phyloP scores from a whole-genome alignment of 1,139 yeast genomes.

The Lodderomyces jiufengensis region DNA sequence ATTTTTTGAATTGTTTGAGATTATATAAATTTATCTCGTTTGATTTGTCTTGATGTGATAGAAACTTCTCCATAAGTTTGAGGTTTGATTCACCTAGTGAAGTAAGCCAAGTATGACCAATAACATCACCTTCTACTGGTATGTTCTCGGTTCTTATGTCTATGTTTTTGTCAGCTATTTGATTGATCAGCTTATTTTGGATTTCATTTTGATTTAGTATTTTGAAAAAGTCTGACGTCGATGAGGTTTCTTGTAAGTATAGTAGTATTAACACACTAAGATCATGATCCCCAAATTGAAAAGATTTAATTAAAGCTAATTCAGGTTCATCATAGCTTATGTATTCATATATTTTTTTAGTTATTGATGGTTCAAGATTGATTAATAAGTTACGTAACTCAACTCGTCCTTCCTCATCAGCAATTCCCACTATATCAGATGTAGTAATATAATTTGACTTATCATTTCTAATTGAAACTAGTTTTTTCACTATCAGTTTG shows the following conservation, averaged over 20 bases:
- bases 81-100: conserved; percentile 26
- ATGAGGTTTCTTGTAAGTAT: conserved; percentile 40
- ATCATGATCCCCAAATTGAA: conserved; percentile 64
- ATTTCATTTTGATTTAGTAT: conserved; percentile 40
- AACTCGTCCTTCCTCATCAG: conserved; percentile 80
- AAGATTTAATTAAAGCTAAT: conserved; percentile 65
- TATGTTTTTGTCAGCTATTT: conserved; percentile 11
- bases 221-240: conserved; percentile 39
- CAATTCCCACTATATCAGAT: conserved; percentile 61
- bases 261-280: conserved; percentile 59
- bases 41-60: conserved; percentile 32
- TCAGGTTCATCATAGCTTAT: conserved; percentile 71
- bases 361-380: conserved; percentile 64
- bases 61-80: conserved; percentile 27
- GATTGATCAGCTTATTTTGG: conserved; percentile 3
- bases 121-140: conserved; percentile 35
- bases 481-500: conserved; percentile 43
- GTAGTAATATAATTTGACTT: conserved; percentile 46
- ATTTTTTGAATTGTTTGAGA: conserved; percentile 17
- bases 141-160: conserved; percentile 17
- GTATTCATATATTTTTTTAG: conserved; percentile 59
- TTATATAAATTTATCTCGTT: conserved; percentile 22
- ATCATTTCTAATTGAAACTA: conserved; percentile 22
- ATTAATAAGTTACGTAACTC: conserved; percentile 63
- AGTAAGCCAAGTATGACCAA: conserved; percentile 42